Base-by-base conservation (phyloP, 75 land plant species). In the Sequoiadendron giganteum region DNA sequence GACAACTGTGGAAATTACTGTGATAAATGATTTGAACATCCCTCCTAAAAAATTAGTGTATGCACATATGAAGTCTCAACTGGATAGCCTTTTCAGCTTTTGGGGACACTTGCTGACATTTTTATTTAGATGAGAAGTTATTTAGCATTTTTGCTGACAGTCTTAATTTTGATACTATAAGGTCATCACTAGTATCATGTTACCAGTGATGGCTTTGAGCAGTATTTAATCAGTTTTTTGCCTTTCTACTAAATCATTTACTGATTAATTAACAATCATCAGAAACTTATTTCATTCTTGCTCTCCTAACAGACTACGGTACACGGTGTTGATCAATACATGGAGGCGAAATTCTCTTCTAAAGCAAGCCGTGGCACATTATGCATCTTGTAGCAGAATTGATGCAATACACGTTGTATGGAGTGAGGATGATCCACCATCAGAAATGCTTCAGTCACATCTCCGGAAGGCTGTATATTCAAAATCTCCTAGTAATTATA, bases 321-420 rank as follows among this genome's bases (percentile, higher is more conserved):
- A 94, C 68, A 92, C 99, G 0, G 91, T 98, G 61, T 42, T 97
- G 54, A 96, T 98, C 47, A 98, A 98, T 88, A 98, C 99, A 13
- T 98, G 99, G 99, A 98, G 94, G 86, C 65, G 99, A 83, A 85
- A 96, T 86, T 93, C 91, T 86, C 95, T 98, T 40, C 87, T 98
- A 18, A 95, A 98, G 92, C 76, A 91, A 88, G 91, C 99, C 15
- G 94, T 97, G 40, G 87, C 93, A 42, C 99, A 98, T 85, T 98
- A 98, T 91, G 88, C 97, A n/a, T 83, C 93, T 38, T 98, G 99
- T 89, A 25, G 80, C 14, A 86, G 93, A 38, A 90, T 94, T 56
- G 97, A 97, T 89, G 91, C 99, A 14, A 93, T 98, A 65, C 99
- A 91, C 34, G 88, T 98, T 72, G 99, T 98, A 25, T 98, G 99